Conservation (phyloP, 2,329 filamentous ascomycete genomes). For the Epichloe glyceriae region DNA sequence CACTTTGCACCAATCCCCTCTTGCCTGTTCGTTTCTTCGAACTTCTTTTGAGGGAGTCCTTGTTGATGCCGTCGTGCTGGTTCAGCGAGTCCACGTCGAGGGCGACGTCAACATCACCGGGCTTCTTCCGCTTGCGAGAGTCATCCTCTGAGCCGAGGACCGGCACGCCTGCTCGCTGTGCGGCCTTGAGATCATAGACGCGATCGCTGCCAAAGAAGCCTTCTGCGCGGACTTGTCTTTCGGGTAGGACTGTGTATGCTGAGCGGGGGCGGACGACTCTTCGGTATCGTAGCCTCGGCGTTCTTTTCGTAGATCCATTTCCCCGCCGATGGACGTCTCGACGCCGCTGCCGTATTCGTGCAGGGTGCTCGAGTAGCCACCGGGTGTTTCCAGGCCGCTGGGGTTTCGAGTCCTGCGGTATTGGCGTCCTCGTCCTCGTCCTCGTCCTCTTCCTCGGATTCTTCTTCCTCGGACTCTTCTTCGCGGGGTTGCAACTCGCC, state of each 20-base stretch:
- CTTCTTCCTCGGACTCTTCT: conserved; percentile 61
- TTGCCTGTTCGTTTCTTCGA: conserved; percentile 57
- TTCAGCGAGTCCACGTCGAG: conserved; percentile 75
- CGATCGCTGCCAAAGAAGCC: conserved; percentile 96
- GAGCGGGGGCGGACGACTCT: conserved; percentile 58
- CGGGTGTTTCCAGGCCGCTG: conserved; percentile 66
- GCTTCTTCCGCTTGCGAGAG: conserved; percentile 79
- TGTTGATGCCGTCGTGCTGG: conserved; percentile 63
- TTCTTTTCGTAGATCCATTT: conserved; percentile 80
- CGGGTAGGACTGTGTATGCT: conserved; percentile 81
- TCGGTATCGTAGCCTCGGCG: conserved; percentile 80
- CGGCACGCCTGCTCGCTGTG: conserved; percentile 42
- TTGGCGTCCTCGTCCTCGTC: conserved; percentile 46
- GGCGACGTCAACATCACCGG: conserved; percentile 85
- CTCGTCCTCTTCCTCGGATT: conserved; percentile 17
- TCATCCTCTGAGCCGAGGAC: conserved; percentile 73
- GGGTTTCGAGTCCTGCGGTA: conserved; percentile 56
- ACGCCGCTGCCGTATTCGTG: conserved; percentile 62
- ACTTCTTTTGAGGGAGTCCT: conserved; percentile 70
- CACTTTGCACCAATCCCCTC: conserved; percentile 57
- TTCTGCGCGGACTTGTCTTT: conserved; percentile 71
- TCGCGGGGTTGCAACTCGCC: conserved; percentile 76
- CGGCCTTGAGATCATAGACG: conserved; percentile 68
- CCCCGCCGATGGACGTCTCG: conserved; percentile 65
- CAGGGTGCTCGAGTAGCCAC: conserved; percentile 66